Evolutionary conservation across 2,329 filamentous ascomycete species (phyloP).

Genomic region (Paraphaeosphaeria sporulosa): DNA sequence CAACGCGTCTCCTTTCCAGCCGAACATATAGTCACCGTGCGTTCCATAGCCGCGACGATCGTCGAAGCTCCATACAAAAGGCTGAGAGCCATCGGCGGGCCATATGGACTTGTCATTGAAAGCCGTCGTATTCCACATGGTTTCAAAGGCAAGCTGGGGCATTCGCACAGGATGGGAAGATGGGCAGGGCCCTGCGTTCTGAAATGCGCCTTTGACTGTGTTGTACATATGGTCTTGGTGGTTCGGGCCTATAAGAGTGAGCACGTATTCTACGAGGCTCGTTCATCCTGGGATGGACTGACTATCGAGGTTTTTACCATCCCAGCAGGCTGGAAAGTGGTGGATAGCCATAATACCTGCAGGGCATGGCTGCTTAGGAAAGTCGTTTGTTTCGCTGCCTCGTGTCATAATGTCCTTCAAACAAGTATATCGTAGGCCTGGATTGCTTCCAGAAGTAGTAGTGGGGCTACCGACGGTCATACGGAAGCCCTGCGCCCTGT

Average conservation of each 20-base stretch:
- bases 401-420: slow-evolving; percentile 37
- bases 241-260: slow-evolving; percentile 48
- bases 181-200: slow-evolving; percentile 30
- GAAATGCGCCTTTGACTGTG: slow-evolving; percentile 32
- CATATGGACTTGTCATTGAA: slow-evolving; percentile 40
- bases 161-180: slow-evolving; percentile 35
- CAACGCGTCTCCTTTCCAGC: slow-evolving; percentile 35
- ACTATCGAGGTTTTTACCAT: slow-evolving; percentile 63
- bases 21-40: slow-evolving; percentile 37
- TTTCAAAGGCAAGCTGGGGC: slow-evolving; percentile 39
- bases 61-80: slow-evolving; percentile 24
- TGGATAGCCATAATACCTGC: slow-evolving; percentile 39
- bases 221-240: slow-evolving; percentile 52
- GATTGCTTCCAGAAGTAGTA: slow-evolving; percentile 27
- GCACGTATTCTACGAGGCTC: neutral
- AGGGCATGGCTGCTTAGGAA: slow-evolving; percentile 35
- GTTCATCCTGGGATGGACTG: neutral
- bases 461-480: slow-evolving; percentile 45
- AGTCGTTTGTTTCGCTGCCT: slow-evolving; percentile 36
- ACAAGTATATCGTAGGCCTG: slow-evolving; percentile 38
- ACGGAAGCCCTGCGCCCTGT: slow-evolving; percentile 33
- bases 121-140: slow-evolving; percentile 40
- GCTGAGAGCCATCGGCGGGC: slow-evolving; percentile 32
- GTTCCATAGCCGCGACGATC: slow-evolving; percentile 35
- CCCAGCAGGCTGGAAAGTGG: slow-evolving; percentile 56